A percentile compares a stretch with the other conserved stretches of the same genome.
Conservation (phyloP, 805 yeast genomes). For the Tetrapisispora fleetii region DNA sequence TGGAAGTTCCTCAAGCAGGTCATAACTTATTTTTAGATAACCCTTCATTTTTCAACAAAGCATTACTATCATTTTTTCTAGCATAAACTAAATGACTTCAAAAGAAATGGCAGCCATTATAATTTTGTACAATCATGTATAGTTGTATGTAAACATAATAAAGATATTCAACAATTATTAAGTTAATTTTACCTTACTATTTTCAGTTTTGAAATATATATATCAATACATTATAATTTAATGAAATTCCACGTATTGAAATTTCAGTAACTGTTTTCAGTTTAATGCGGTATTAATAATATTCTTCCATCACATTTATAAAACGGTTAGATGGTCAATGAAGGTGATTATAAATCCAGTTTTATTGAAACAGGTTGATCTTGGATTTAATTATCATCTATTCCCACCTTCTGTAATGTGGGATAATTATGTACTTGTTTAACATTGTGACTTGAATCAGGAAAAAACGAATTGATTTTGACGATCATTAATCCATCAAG, state of each 20-base stretch:
- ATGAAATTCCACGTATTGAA: background rate
- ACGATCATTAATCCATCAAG: background rate
- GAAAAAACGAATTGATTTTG: background rate
- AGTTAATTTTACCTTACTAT: too few species aligned
- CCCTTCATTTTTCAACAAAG: constrained; percentile 39
- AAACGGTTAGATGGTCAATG: background rate
- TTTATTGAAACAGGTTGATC: too few species aligned
- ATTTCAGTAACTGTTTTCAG: too few species aligned
- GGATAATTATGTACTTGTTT: too few species aligned
- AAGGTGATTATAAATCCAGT: too few species aligned
- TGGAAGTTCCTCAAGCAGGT: constrained; percentile 42
- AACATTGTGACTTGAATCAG: too few species aligned
- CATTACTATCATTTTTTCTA: constrained; percentile 29
- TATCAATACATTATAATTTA: background rate
- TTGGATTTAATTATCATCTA: too few species aligned
- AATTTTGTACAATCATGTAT: background rate
- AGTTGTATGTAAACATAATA: background rate
- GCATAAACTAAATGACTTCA: background rate
- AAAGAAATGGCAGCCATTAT: background rate
- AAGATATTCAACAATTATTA: too few species aligned
- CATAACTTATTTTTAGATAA: constrained; percentile 74
- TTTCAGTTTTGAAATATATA: too few species aligned
- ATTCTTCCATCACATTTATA: background rate
- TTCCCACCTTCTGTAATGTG: too few species aligned
- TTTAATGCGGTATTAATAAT: background rate